Evolutionary conservation across 2,329 filamentous ascomycete genomes (phyloP), one percentile per base, ranked within the genome.

Genomic region (Penicillium palitans): DNA sequence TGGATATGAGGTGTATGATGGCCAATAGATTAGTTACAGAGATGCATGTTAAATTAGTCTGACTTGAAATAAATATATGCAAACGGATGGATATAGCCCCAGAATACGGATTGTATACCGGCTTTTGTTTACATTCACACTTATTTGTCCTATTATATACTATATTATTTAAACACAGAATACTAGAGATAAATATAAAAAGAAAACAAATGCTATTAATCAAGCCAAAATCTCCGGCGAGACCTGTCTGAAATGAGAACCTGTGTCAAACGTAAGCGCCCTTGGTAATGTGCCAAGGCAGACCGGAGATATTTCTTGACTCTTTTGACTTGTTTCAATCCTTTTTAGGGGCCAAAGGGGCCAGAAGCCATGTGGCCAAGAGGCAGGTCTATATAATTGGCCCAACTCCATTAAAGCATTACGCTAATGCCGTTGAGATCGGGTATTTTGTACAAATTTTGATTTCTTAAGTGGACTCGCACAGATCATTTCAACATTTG

Each of bases 1-100:
- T 17, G 53, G 21, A 29, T 56, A 44, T 55, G 29, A 55, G 39
- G 29, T 51, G 46, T 55, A 45, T 29, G 17, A 45, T 29, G 46
- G 31, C 17, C 29, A 51, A 21, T 31, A 24, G 21, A 4, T 2
- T 42, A 6, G 1, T 47, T 15, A 12, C 6, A 24, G 6, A 13
- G 10, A n/a, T 24, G 13, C 8, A 52, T 2, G n/a, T 52, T 25
- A 24, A 10, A 51, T 39, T 25, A 12, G 31, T 39, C 19, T 49
- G 4, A 13, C 12, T n/a, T 35, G n/a, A 6, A 31, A 35, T 12
- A 25, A 9, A n/a, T 33, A 25, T 19, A 12, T 41, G n/a, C 25
- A 17, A 17, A 44, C 13, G 3, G 39, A 5, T 42, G 19, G 39
- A n/a, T 8, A 8, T 24, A 8, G 15, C 7, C 7, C 6, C 5